Conservation (phyloP, 1,139 yeast genomes). For the Geotrichum fermentans region DNA sequence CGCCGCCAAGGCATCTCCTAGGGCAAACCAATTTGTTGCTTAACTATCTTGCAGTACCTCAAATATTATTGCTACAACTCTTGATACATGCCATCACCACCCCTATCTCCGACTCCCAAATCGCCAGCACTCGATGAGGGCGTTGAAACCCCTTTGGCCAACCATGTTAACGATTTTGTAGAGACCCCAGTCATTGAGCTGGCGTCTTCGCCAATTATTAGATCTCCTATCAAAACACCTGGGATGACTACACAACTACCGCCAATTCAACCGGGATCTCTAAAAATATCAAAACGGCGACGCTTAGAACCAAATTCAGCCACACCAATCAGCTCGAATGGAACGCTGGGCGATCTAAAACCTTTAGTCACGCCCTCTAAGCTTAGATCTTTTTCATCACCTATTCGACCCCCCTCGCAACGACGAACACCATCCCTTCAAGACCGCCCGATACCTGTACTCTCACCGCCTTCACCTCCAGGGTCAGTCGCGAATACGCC, state of each 20-base stretch:
- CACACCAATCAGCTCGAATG: constrained; percentile 10
- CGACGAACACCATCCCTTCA: constrained; percentile 31
- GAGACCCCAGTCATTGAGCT: constrained; percentile 5
- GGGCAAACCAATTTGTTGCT: not conserved
- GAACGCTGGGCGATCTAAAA: constrained; percentile 5
- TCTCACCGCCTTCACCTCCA: constrained; percentile 29
- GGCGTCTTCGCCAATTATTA: constrained; percentile 2
- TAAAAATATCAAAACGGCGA: constrained; percentile 29
- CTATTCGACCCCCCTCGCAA: constrained; percentile 19
- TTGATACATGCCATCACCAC: too few species aligned
- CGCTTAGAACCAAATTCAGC: constrained; percentile 27
- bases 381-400: constrained; percentile 29
- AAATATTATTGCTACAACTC: too few species aligned
- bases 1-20: not conserved
- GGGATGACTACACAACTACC: constrained; percentile 25
- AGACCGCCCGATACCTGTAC: constrained; percentile 33
- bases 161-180: constrained; percentile 14
- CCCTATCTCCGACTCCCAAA: constrained; percentile 4
- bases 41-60: not conserved
- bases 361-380: constrained; percentile 29
- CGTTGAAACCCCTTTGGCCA: constrained; percentile 21
- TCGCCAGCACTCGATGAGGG: constrained; percentile 25
- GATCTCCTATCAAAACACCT: constrained; percentile 29
- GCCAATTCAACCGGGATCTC: constrained; percentile 25
- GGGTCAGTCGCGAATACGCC: not conserved